These are phyloP conservation scores for Purshia tridentata DNA, from an alignment of 306 rosid genomes.

Conservation along the genomic window DNA sequence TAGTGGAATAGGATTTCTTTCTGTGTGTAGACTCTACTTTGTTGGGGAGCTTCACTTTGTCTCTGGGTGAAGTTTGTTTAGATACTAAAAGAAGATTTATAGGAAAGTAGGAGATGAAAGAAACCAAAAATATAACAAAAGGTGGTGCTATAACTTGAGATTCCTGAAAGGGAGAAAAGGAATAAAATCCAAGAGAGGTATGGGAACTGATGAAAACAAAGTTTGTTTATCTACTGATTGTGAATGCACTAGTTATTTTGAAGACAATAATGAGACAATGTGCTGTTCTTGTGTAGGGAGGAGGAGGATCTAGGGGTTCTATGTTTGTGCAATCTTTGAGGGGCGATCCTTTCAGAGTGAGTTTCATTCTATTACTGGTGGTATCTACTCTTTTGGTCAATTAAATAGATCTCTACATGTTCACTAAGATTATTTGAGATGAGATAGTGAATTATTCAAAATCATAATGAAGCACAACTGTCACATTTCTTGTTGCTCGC, in stretches of 20 bases:
- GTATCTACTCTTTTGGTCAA: too few species aligned
- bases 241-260: slow-evolving; percentile 18
- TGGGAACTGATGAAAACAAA: neutral
- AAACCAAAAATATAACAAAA: neutral
- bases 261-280: slow-evolving; percentile 1
- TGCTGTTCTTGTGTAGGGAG: slow-evolving; percentile 54
- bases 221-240: neutral
- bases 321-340: slow-evolving; percentile 90
- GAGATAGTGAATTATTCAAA: too few species aligned
- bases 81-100: neutral
- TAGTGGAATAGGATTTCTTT: neutral
- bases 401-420: too few species aligned
- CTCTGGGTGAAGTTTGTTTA: neutral
- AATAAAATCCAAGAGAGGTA: neutral
- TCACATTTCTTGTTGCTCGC: neutral
- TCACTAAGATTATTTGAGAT: too few species aligned
- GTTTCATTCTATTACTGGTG: slow-evolving; percentile 37
- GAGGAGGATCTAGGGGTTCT: slow-evolving; percentile 56
- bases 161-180: neutral
- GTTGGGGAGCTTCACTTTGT: neutral
- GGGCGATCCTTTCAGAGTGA: slow-evolving; percentile 86
- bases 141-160: neutral
- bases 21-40: neutral
- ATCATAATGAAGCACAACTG: neutral
- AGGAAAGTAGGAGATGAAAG: neutral